A percentile compares a stretch with the other conserved stretches of the same genome.
Evolutionary conservation across 352 stramenopile species (phyloP).

Genomic region (Albugo laibachii): DNA sequence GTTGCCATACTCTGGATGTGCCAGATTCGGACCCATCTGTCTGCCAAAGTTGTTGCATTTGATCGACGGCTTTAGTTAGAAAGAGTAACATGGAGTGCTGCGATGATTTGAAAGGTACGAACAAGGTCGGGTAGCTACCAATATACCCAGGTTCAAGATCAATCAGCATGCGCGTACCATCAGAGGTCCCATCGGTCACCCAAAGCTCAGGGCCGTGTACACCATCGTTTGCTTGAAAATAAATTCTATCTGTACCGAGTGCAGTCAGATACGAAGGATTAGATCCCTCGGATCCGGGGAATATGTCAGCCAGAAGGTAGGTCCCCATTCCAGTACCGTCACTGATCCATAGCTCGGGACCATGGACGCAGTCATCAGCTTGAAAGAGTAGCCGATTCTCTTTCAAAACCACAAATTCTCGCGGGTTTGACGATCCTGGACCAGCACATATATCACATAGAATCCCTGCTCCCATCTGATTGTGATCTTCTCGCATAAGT

Average conservation of each 20-base stretch:
- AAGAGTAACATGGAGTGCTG: background rate
- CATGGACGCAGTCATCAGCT: conserved; percentile 63
- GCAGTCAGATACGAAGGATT: conserved; percentile 21
- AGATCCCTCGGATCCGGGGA: conserved; percentile 17
- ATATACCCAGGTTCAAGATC: conserved; percentile 27
- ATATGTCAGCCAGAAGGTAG: conserved; percentile 43
- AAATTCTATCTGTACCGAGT: no score
- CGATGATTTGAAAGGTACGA: conserved; percentile 26
- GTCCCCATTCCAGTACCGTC: conserved; percentile 32
- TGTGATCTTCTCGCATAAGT: conserved; percentile 10
- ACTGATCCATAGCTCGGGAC: conserved; percentile 61
- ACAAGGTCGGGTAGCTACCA: conserved; percentile 25
- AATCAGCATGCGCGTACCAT: conserved; percentile 28
- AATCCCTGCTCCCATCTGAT: conserved; percentile 15
- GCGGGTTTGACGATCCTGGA: conserved; percentile 22
- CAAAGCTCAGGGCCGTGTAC: conserved; percentile 66
- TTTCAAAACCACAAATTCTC: conserved; percentile 18
- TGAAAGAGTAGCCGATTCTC: conserved; percentile 19
- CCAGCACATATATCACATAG: conserved; percentile 40
- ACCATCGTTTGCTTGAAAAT: conserved; percentile 73
- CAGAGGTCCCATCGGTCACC: conserved; percentile 28
- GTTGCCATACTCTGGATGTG: conserved; percentile 16
- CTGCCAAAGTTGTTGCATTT: conserved; percentile 28
- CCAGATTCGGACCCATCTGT: conserved; percentile 22
- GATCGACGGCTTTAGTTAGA: conserved; percentile 9